Base-by-base conservation (phyloP, 805 yeast genomes). In the Metschnikowia vanudenii region DNA sequence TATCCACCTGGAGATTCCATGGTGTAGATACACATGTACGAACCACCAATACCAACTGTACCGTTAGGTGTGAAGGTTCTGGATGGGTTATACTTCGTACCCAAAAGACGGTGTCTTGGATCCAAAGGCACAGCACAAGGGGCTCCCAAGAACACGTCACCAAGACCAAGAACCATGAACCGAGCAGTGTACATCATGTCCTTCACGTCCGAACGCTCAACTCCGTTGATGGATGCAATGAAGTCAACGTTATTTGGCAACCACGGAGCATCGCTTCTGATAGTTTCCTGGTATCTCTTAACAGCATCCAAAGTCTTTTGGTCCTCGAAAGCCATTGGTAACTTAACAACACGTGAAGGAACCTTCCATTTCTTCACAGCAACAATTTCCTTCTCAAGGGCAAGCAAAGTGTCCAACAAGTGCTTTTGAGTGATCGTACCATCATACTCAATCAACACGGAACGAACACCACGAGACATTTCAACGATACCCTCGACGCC, bases 1-100 rank as follows among this genome's bases (percentile, higher is more conserved):
- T 92, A 92, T 28, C 99, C 99, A 70, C 99, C 99, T 39, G 99
- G 99, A 20, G 97, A 89, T 56, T 89, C 95, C 92, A 92, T 91
- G 28, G 98, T 89, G 69, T 92, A 92, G 58, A 92, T 91, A 73
- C 98, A 92, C 98, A 92, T 91, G 77, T 90, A 94, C 88, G 86
- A 89, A 58, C 99, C 98, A 53, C 99, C 99, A 63, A 94, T 84
- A 61, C 99, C 99, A 51, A 92, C 98, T 31, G 94, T 87, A 56
- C 99, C 99, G 62, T 89, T 88, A 33, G 97, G 96, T 2, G 99
- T 92, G 73, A 78, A 91, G 1, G 97, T 88, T 74, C 99, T 81
- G 12, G 97, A 87, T 33, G 99, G 99, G 64, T 92, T 92, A 71
- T 92, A 94, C 69, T 92, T 92, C 26, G 96, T 79, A 33, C 98